phyloP scores from a whole-genome alignment of 2,329 filamentous ascomycete genomes.

The Akanthomyces uredinophilus region DNA sequence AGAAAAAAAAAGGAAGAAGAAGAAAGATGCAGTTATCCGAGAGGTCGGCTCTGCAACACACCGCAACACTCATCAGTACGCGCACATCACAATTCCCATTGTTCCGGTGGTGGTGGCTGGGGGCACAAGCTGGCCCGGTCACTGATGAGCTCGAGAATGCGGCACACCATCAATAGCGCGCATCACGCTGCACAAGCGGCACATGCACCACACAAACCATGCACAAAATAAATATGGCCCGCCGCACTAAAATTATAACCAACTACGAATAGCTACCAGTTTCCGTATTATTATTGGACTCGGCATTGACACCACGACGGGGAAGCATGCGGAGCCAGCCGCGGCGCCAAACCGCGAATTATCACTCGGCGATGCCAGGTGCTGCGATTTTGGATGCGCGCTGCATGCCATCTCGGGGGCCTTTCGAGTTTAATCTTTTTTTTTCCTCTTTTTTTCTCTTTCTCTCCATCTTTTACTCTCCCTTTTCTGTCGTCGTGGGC shows the following conservation, averaged over 20 bases:
- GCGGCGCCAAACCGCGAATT: constrained; percentile 2
- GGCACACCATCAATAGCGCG: background rate
- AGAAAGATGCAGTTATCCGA: background rate
- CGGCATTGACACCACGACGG: background rate
- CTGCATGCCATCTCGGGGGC: background rate
- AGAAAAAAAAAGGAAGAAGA: no score
- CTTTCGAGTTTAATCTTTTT: background rate
- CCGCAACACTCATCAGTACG: background rate
- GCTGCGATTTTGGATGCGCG: background rate
- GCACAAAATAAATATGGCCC: background rate
- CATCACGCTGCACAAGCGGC: background rate
- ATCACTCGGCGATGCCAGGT: constrained; percentile 1
- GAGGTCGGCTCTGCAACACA: background rate
- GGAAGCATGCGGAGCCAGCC: background rate
- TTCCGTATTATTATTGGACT: background rate
- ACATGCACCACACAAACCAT: background rate
- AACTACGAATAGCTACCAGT: no score
- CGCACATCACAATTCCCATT: constrained; percentile 10
- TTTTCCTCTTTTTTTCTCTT: background rate
- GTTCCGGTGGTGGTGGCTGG: background rate
- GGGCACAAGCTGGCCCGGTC: background rate
- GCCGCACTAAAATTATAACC: no score
- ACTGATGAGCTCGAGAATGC: constrained; percentile 4
- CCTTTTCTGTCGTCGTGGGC: no score
- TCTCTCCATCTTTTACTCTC: background rate